Conservation (phyloP, 768 basidiomycete genomes). For the Holtermannia corniformis region DNA sequence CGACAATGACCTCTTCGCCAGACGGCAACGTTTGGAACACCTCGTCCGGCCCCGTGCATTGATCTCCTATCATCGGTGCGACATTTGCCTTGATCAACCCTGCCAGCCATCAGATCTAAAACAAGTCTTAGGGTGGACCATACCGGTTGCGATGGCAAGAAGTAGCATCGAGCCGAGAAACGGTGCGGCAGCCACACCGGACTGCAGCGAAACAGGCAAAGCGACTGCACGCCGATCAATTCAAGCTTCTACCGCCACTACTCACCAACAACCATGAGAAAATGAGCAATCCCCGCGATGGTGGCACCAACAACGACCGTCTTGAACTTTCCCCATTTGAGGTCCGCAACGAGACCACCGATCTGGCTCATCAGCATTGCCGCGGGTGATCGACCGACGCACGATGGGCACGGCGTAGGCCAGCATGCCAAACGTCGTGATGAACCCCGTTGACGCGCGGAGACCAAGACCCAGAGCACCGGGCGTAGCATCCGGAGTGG, state of each 20-base stretch:
- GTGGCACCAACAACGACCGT: slow-evolving; percentile 34
- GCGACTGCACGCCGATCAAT: no score
- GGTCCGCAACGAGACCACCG: slow-evolving; percentile 39
- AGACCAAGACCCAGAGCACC: slow-evolving; percentile 36
- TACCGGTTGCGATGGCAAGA: slow-evolving; percentile 35
- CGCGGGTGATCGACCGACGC: no score
- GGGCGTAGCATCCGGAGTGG: slow-evolving; percentile 18
- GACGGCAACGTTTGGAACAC: slow-evolving; percentile 17
- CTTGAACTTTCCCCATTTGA: slow-evolving; percentile 38
- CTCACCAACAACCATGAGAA: slow-evolving; percentile 36
- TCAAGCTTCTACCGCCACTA: no score
- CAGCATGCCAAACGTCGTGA: slow-evolving; percentile 30
- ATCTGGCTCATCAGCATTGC: no score
- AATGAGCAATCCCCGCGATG: slow-evolving; percentile 32
- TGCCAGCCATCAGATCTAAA: no score
- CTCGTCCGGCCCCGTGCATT: slow-evolving; percentile 31
- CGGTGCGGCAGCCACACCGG: no score
- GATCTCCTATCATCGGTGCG: slow-evolving; percentile 40
- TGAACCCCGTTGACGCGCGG: slow-evolving; percentile 22
- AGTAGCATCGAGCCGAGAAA: slow-evolving; percentile 29
- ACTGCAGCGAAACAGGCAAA: slow-evolving; percentile 14
- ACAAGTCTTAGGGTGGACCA: no score
- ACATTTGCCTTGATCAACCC: slow-evolving; percentile 41
- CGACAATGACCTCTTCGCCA: slow-evolving; percentile 36
- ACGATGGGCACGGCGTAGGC: slow-evolving; percentile 31